Evolutionary conservation across 169 alveolate species (phyloP), one percentile per base, ranked within the genome.

Genomic region (Plasmodium gallinaceum): DNA sequence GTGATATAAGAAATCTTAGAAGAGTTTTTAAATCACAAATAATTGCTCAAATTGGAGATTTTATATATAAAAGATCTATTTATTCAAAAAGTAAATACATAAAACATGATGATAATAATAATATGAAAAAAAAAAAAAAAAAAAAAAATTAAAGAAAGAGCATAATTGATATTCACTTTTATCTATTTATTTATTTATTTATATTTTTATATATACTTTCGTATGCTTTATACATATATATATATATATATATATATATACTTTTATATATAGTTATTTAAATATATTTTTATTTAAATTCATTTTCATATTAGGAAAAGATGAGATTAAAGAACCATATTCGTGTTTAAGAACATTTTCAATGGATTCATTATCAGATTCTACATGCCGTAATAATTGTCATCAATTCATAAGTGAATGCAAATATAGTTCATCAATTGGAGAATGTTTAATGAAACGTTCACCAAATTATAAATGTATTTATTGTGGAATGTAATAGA

Each of bases 331-430:
- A 54, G 91, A 83, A 37, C 20, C 24, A 68, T 24, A n/a, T 39
- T 83, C 91, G 2, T 83, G 91, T 32, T 51, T 83, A 26, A 12
- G 91, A 46, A 70, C 85, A 5, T 83, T 52, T 48, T 83, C 91
- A 46, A 46, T 66, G 58, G 86, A 83, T 46, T 1, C 57, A 9
- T 16, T 0, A 7, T 60, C 51, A 48, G 91, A 83, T 26, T 12
- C 22, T n/a, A 20, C 22, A 20, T 83, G 91, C 12, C 78, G 91
- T 42, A 43, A 58, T 39, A 83, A 83, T 26, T 83, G 91, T 62
- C 45, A 83, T 22, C 37, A 10, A 37, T 18, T 24, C 26, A 83
- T 83, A 39, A 85, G 52, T 43, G 24, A 8, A 48, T 83, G 91
- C 64, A 60, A 43, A 26, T 24, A 24, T 14, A 22, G 48, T 32